These are phyloP conservation scores for Penicillium psychrosexuale DNA, from an alignment of 2,329 filamentous ascomycete species.

Conservation along the genomic window DNA sequence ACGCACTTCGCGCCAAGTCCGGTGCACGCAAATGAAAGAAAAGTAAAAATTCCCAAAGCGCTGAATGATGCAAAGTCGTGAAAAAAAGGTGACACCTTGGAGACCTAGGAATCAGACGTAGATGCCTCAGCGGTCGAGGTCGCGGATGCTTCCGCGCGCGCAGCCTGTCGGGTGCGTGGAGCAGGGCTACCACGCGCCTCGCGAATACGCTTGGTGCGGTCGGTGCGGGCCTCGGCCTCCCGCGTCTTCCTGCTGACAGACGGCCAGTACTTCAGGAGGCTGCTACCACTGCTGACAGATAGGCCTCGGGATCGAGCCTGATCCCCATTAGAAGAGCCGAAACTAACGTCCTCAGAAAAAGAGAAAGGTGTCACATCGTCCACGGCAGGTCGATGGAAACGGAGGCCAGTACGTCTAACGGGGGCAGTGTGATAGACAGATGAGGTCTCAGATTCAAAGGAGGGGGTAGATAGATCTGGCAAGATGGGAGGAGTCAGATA, in stretches of 20 bases:
- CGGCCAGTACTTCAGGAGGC: not conserved
- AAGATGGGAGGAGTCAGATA: conserved; percentile 6
- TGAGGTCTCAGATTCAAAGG: not conserved
- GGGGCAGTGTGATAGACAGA: not conserved
- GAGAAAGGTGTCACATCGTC: not conserved
- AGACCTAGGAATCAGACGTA: not conserved
- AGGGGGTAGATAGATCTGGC: not conserved
- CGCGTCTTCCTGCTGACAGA: not conserved
- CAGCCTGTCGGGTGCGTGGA: not conserved
- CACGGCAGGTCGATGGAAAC: not conserved
- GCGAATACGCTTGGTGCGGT: conserved; percentile 1
- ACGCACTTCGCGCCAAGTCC: not conserved
- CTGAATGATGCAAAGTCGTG: not conserved
- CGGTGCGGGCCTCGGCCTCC: not conserved
- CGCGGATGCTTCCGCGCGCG: not conserved
- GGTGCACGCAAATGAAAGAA: not conserved
- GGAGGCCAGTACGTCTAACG: not conserved
- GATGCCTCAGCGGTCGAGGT: not conserved
- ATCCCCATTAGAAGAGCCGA: not conserved
- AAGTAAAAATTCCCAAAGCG: not conserved
- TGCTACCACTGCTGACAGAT: not conserved
- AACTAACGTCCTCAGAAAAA: conserved; percentile 12
- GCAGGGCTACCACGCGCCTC: conserved; percentile 2
- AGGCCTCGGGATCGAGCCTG: not conserved
- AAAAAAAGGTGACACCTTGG: not conserved